A percentile compares a stretch with the other conserved stretches of the same genome.
Evolutionary conservation across 73 alveolate genomes (phyloP).

Genomic region (Halteria grandinella): DNA sequence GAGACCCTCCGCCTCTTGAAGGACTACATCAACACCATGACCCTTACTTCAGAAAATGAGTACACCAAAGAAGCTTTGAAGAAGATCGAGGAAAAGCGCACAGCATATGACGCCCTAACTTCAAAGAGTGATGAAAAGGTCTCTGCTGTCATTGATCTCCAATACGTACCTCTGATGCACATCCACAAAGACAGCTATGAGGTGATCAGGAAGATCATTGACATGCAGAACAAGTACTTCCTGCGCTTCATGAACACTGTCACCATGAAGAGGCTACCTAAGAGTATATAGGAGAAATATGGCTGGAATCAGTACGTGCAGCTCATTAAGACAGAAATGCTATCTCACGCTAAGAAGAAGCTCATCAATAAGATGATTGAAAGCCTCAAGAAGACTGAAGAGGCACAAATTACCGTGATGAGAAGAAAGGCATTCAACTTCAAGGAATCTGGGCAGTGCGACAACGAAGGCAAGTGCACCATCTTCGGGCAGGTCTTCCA

Average conservation of each 20-base stretch:
- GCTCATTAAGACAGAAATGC: neutral
- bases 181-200: too few species aligned
- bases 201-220: too few species aligned
- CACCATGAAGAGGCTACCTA: neutral
- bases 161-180: too few species aligned
- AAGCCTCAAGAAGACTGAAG: neutral
- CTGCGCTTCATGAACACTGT: too few species aligned
- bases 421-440: slow-evolving; percentile 66
- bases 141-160: neutral
- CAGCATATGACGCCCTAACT: too few species aligned
- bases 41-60: neutral
- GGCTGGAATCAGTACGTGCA: neutral
- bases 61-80: neutral
- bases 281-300: neutral
- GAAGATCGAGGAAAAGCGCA: neutral
- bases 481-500: slow-evolving; percentile 72
- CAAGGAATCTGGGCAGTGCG: slow-evolving; percentile 64
- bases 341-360: slow-evolving; percentile 18
- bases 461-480: slow-evolving; percentile 66
- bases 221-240: neutral
- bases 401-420: neutral
- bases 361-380: neutral
- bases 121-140: neutral
- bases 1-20: neutral
- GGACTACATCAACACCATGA: neutral